Conservation (phyloP, 805 yeast species). For the Yarrowia divulgata region DNA sequence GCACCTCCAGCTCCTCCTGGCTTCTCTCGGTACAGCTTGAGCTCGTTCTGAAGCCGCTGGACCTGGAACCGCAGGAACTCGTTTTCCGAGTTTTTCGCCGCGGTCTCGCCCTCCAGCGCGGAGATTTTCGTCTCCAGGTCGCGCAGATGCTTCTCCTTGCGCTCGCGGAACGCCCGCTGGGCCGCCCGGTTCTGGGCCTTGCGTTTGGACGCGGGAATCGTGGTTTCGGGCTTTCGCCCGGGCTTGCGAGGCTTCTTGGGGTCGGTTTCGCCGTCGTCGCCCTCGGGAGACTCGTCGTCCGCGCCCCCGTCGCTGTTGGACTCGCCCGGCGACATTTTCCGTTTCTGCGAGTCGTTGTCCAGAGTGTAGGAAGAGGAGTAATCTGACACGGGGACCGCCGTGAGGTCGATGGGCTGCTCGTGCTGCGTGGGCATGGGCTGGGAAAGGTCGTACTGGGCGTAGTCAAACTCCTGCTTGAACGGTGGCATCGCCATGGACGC, state of each 20-base stretch:
- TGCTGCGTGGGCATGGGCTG: slow-evolving; percentile 14
- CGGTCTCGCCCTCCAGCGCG: slow-evolving; percentile 72
- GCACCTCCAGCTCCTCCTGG: not conserved
- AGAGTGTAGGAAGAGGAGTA: slow-evolving; percentile 20
- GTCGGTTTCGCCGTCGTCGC: slow-evolving; percentile 22
- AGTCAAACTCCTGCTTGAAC: slow-evolving; percentile 35
- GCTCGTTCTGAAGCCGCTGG: slow-evolving; percentile 72
- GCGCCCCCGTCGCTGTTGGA: slow-evolving; percentile 23
- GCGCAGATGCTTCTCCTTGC: slow-evolving; percentile 86
- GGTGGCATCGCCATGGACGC: slow-evolving; percentile 22
- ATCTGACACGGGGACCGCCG: not conserved
- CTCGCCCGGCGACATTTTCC: slow-evolving; percentile 27
- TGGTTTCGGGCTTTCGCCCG: slow-evolving; percentile 79
- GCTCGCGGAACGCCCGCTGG: slow-evolving; percentile 95
- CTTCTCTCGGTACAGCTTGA: slow-evolving; percentile 62
- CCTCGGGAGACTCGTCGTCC: slow-evolving; percentile 35
- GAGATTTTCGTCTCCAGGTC: slow-evolving; percentile 83
- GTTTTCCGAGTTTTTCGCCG: slow-evolving; percentile 72
- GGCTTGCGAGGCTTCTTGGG: slow-evolving; percentile 52
- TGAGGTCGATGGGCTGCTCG: slow-evolving; percentile 7
- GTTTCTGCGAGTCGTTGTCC: slow-evolving; percentile 13
- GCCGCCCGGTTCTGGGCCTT: slow-evolving; percentile 98
- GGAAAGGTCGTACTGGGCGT: slow-evolving; percentile 21
- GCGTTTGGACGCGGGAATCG: slow-evolving; percentile 85
- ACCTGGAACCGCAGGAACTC: slow-evolving; percentile 80